Percentiles rank a stretch among this genome's conserved stretches.
Evolutionary conservation across 2,329 filamentous ascomycete genomes (phyloP).

Genomic region (Fusarium mangiferae): DNA sequence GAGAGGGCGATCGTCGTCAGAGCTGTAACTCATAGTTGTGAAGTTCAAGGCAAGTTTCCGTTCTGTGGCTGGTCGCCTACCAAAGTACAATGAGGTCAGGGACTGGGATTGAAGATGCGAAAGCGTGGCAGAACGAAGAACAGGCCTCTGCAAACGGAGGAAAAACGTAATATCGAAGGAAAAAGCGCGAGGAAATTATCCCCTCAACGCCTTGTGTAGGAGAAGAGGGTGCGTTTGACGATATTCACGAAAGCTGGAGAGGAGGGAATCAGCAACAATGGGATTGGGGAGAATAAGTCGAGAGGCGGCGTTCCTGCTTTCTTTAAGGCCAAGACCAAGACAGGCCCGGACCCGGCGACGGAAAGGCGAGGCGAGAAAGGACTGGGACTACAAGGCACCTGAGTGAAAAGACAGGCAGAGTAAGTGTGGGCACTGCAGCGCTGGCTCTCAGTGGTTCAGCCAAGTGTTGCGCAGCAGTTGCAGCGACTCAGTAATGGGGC

Average conservation of each 20-base stretch:
- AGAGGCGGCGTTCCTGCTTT: constrained; percentile 38
- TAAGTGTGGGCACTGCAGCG: constrained; percentile 12
- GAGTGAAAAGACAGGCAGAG: constrained; percentile 30
- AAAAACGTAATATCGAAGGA: constrained; percentile 25
- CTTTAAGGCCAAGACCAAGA: constrained; percentile 32
- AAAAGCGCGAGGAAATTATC: constrained; percentile 35
- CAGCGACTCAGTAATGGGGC: constrained; percentile 30
- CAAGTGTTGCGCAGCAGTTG: constrained; percentile 30
- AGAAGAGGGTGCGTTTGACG: constrained; percentile 44
- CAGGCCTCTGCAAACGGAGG: constrained; percentile 13
- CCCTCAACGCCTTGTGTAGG: constrained; percentile 52
- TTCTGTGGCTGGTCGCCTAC: constrained; percentile 39
- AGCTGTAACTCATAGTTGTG: constrained; percentile 65
- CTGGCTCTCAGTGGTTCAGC: constrained; percentile 35
- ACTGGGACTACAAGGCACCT: constrained; percentile 20
- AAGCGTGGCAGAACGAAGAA: constrained; percentile 26
- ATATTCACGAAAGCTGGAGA: constrained; percentile 29
- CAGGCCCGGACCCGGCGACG: constrained; percentile 32
- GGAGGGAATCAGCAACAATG: constrained; percentile 36
- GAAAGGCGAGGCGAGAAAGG: constrained; percentile 34
- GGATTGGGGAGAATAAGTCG: constrained; percentile 39
- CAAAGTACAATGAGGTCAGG: constrained; percentile 43
- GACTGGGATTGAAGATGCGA: constrained; percentile 43
- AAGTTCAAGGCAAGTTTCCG: constrained; percentile 33
- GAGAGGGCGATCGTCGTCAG: constrained; percentile 86